Percentiles rank a stretch among this genome's conserved stretches.
Evolutionary conservation across 345 rosid genomes (phyloP).

Genomic region (Odontarrhena argentea): DNA sequence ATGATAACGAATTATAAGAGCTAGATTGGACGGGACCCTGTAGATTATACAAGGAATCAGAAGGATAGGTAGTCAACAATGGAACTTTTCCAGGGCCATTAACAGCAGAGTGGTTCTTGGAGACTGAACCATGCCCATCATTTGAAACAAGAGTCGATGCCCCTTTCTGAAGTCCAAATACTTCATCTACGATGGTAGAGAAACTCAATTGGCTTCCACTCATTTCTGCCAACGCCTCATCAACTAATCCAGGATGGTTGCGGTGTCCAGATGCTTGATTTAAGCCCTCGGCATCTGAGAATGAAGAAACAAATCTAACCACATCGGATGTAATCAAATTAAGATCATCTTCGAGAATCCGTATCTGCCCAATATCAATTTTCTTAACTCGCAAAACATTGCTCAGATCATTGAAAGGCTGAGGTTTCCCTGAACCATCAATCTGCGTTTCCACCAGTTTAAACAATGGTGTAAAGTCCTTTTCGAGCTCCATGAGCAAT

Average conservation of each 20-base stretch:
- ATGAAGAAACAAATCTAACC: constrained; percentile 53
- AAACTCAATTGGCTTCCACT: constrained; percentile 65
- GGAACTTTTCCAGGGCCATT: constrained; percentile 24
- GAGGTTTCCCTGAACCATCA: constrained; percentile 58
- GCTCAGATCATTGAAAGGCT: constrained; percentile 56
- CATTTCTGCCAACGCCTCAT: constrained; percentile 56
- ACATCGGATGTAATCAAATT: constrained; percentile 64
- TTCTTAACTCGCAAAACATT: constrained; percentile 62
- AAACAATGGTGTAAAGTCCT: constrained; percentile 87
- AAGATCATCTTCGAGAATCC: constrained; percentile 81
- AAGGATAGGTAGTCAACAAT: constrained; percentile 54
- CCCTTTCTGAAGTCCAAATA: constrained; percentile 86
- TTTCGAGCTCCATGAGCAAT: constrained; percentile 86
- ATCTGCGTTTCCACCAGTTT: constrained; percentile 68
- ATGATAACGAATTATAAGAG: constrained; percentile 54
- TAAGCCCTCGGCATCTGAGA: constrained; percentile 51
- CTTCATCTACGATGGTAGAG: constrained; percentile 86
- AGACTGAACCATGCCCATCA: constrained; percentile 50
- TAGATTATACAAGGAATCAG: constrained; percentile 54
- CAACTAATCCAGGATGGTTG: constrained; percentile 53
- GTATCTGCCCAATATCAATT: constrained; percentile 83
- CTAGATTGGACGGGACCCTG: constrained; percentile 57
- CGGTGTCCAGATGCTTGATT: constrained; percentile 57
- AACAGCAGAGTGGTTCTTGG: constrained; percentile 22
- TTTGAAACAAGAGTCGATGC: constrained; percentile 50